phyloP scores from a whole-genome alignment of 768 basidiomycete genomes.

The Phanerochaete sordida region DNA sequence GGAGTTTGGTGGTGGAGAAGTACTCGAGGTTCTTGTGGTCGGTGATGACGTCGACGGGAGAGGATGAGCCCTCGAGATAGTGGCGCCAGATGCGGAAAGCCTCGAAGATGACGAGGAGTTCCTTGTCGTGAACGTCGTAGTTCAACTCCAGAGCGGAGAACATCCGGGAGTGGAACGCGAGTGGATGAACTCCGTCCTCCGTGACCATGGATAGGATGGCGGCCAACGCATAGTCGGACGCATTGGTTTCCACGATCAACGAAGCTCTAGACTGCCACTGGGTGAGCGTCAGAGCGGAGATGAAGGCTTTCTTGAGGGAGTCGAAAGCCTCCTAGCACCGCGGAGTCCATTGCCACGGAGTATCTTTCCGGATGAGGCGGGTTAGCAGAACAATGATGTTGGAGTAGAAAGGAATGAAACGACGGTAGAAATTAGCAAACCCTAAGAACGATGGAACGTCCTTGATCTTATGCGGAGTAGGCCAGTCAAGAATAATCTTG shows the following conservation, averaged over 20 bases:
- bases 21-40: conserved; percentile 39
- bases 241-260: conserved; percentile 18
- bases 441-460: conserved; percentile 32
- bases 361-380: conserved; percentile 24
- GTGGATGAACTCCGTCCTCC: conserved; percentile 24
- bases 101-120: conserved; percentile 43
- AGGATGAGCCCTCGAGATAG: conserved; percentile 19
- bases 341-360: conserved; percentile 17
- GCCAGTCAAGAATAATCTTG: conserved; percentile 28
- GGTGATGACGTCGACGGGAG: conserved; percentile 21
- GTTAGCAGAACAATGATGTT: conserved; percentile 29
- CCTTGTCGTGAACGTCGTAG: conserved; percentile 49
- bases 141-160: conserved; percentile 35
- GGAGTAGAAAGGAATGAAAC: conserved; percentile 31
- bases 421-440: conserved; percentile 29
- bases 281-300: conserved; percentile 14
- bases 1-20: conserved; percentile 27
- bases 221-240: conserved; percentile 20
- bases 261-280: conserved; percentile 17
- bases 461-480: conserved; percentile 18
- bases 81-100: conserved; percentile 23
- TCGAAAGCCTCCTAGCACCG: conserved; percentile 25
- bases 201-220: conserved; percentile 16
- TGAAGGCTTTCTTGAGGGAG: conserved; percentile 23
- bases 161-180: conserved; percentile 29